Base-by-base conservation (phyloP, 163 green algal species). In the Coccomyxa subellipsoidea region DNA sequence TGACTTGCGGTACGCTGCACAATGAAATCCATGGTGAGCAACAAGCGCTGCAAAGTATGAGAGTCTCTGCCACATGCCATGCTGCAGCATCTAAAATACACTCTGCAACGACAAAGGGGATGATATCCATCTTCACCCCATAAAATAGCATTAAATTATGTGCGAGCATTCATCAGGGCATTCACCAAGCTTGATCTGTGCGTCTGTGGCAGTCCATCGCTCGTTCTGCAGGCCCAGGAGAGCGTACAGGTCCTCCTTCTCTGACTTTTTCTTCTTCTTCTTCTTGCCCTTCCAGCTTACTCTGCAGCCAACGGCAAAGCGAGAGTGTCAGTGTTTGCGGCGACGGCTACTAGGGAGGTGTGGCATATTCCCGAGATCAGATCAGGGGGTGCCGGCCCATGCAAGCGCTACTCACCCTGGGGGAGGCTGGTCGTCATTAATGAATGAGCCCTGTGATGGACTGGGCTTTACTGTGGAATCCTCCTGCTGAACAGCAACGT, bases 171-270 rank as follows among this genome's bases (percentile, higher is more conserved):
- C 15, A 12, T 27, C 47, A 59, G 47, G 47, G 47, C 47, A 36
- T 89, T 38, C 79, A 93, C 92, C 90, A 37, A 90, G 78, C 83
- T 95, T 95, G 77, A 98, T 94, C 88, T 96, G 85, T 7, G 81
- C 82, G 7, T 95, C 90, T 7, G 84, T 97, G 76, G 95, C 95
- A 54, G 90, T 97, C 90, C 92, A 98, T 5, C 95, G 88, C 85
- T 96, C 91, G 37, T 96, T 90, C 53, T 87, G 73, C 66, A 94
- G 83, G 38, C 87, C 96, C 78, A 99, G 88, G 77, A 98, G 88
- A 31, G 81, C 90, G 82, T 99, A 99, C 39, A 94, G 84, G 86
- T 99, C 96, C 32, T 91, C 84, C 25, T 54, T 53, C 81, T 86
- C 75, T 36, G 86, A 84, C 79, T 90, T 91, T 79, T 92, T 93